phyloP scores from a whole-genome alignment of 2,329 filamentous ascomycete genomes.

The Aspergillus sp. region DNA sequence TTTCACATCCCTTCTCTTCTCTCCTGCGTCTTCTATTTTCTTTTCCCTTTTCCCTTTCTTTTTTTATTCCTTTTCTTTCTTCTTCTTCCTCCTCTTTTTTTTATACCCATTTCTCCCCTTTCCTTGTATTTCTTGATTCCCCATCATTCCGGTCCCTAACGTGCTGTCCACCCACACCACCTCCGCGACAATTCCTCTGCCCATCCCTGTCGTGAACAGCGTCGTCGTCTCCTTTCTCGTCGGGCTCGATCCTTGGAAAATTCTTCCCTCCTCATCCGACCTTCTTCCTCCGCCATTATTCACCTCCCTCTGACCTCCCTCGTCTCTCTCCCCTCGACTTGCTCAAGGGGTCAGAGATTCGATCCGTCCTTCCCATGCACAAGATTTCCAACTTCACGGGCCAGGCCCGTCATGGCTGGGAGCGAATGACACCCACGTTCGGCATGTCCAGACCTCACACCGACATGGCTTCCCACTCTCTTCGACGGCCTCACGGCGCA shows the following conservation, averaged over 20 bases:
- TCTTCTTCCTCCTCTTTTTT: constrained; percentile 2
- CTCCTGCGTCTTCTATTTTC: constrained; percentile 8
- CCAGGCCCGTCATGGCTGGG: constrained; percentile 63
- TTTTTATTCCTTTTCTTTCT: constrained; percentile 4
- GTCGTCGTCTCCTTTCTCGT: constrained; percentile 21
- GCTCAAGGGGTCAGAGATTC: constrained; percentile 32
- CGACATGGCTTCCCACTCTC: constrained; percentile 49
- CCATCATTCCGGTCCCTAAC: background rate
- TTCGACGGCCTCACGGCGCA: constrained; percentile 51
- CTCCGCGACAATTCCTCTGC: constrained; percentile 1
- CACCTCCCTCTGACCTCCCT: constrained; percentile 13
- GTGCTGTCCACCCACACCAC: constrained; percentile 8
- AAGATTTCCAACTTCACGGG: constrained; percentile 66
- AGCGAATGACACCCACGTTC: constrained; percentile 63
- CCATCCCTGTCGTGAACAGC: constrained; percentile 16
- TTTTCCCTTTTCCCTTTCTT: constrained; percentile 6
- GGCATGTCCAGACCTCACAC: constrained; percentile 57
- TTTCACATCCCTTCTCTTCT: constrained; percentile 13
- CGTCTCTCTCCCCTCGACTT: constrained; percentile 28
- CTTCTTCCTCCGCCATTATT: constrained; percentile 12
- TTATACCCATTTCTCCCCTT: constrained; percentile 3
- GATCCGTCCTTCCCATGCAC: constrained; percentile 48
- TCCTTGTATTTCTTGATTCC: constrained; percentile 2
- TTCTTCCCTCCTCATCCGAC: constrained; percentile 6
- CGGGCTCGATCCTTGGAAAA: constrained; percentile 9